phyloP scores from a whole-genome alignment of 1,284 basidiomycete genomes.

The Limonomyces culmigenus region DNA sequence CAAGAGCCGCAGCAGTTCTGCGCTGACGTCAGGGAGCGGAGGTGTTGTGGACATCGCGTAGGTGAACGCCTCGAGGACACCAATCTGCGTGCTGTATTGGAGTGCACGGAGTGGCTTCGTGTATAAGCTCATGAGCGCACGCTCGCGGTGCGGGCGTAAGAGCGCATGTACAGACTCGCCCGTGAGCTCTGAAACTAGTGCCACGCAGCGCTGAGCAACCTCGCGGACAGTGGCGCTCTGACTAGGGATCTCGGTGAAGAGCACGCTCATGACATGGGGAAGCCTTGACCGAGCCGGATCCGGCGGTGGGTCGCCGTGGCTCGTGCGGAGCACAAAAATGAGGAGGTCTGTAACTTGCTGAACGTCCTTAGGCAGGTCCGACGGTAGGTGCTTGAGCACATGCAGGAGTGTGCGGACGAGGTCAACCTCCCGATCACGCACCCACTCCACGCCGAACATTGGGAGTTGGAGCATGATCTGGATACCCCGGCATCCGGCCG shows the following conservation, averaged over 20 bases:
- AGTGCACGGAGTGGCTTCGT: slow-evolving; percentile 94
- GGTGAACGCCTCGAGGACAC: slow-evolving; percentile 94
- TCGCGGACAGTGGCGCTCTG: slow-evolving; percentile 78
- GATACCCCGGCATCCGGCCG: slow-evolving; percentile 76
- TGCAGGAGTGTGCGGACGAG: slow-evolving; percentile 85
- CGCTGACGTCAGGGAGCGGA: slow-evolving; percentile 78
- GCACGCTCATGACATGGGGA: slow-evolving; percentile 60
- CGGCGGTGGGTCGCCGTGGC: slow-evolving; percentile 10
- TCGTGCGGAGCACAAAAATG: slow-evolving; percentile 47
- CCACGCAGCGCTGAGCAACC: slow-evolving; percentile 74
- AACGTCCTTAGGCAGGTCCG: slow-evolving; percentile 75
- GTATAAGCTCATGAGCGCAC: slow-evolving; percentile 82
- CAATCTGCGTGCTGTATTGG: slow-evolving; percentile 93
- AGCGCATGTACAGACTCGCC: slow-evolving; percentile 65
- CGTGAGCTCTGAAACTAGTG: slow-evolving; percentile 63
- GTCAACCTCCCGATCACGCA: slow-evolving; percentile 81
- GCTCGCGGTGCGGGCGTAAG: slow-evolving; percentile 73
- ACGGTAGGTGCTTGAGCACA: slow-evolving; percentile 90
- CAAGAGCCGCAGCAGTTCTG: slow-evolving; percentile 83
- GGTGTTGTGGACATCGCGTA: slow-evolving; percentile 80
- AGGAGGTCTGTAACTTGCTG: slow-evolving; percentile 71
- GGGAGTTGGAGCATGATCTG: slow-evolving; percentile 60
- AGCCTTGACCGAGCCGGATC: slow-evolving; percentile 39
- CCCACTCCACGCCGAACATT: slow-evolving; percentile 65
- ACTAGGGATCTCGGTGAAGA: slow-evolving; percentile 83